phyloP scores from a whole-genome alignment of 2,329 filamentous ascomycete genomes.

The Cadophora gregata region DNA sequence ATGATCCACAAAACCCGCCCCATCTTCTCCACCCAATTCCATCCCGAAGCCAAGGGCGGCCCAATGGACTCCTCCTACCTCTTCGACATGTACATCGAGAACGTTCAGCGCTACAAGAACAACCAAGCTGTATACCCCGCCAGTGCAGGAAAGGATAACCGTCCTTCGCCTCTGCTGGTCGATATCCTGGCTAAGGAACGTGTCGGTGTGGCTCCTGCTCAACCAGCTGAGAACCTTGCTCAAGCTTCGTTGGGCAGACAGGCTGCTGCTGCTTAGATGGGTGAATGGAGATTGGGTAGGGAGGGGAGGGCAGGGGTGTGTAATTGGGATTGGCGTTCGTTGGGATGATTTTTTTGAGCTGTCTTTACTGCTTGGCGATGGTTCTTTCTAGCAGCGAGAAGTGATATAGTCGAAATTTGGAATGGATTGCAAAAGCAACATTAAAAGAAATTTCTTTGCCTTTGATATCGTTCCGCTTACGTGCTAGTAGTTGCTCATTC shows the following conservation, averaged over 20 bases:
- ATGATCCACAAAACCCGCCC: conserved; percentile 96
- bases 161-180: conserved; percentile 84
- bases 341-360: neutral
- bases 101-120: conserved; percentile 87
- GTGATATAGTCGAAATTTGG: neutral
- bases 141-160: conserved; percentile 78
- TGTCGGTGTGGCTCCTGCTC: conserved; percentile 71
- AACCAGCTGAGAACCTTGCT: conserved; percentile 35
- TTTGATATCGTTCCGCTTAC: too few relatives aligned
- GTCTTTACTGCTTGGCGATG: neutral
- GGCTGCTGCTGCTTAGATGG: conserved; percentile 32
- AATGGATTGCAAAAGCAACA: neutral
- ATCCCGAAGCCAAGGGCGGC: conserved; percentile 96
- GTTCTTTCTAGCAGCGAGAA: neutral
- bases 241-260: conserved; percentile 31
- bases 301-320: neutral
- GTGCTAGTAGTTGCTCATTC: too few relatives aligned
- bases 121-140: conserved; percentile 72
- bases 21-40: conserved; percentile 99
- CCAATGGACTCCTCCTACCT: conserved; percentile 95
- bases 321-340: conserved; percentile 6
- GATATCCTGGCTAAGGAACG: conserved; percentile 94
- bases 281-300: neutral
- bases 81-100: conserved; percentile 95
- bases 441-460: neutral